Conservation (phyloP, 176 grass and related monocot species). For the Pontederia crassipes region DNA sequence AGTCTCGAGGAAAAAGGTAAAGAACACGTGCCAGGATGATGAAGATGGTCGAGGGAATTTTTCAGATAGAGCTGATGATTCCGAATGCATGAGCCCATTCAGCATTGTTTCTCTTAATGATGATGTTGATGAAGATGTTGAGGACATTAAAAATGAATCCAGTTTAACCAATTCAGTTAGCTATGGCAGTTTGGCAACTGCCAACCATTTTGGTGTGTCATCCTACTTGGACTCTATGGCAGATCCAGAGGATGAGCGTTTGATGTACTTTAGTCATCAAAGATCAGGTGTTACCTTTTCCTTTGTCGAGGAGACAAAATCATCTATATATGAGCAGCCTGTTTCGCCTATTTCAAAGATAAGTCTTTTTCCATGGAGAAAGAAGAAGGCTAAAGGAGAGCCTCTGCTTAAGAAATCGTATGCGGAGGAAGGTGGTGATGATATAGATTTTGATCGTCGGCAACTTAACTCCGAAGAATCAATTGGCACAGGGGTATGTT, state of each 20-base stretch:
- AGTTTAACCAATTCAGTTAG: constrained; percentile 62
- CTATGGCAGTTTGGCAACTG: constrained; percentile 55
- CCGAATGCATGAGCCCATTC: constrained; percentile 26
- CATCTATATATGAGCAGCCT: constrained; percentile 32
- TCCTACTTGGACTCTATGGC: constrained; percentile 44
- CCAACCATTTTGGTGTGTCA: constrained; percentile 44
- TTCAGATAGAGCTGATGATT: constrained; percentile 44
- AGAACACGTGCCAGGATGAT: constrained; percentile 40
- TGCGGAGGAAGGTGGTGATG: constrained; percentile 89
- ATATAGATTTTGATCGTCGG: constrained; percentile 84
- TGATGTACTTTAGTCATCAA: constrained; percentile 71
- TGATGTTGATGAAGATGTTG: constrained; percentile 28
- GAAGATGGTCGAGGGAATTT: constrained; percentile 50
- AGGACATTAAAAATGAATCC: constrained; percentile 13
- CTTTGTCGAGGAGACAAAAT: constrained; percentile 30
- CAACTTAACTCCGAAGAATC: constrained; percentile 53
- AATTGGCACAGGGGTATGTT: constrained; percentile 34
- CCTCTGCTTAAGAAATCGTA: constrained; percentile 80
- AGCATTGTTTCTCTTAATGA: constrained; percentile 69
- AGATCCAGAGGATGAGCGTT: constrained; percentile 60
- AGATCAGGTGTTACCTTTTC: constrained; percentile 53
- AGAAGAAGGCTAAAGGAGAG: constrained; percentile 76
- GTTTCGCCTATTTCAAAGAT: constrained; percentile 24
- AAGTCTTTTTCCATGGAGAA: constrained; percentile 85
- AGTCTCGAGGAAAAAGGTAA: constrained; percentile 43